Conservation (phyloP, 2,329 filamentous ascomycete species). For the Cyphellophora europaea region DNA sequence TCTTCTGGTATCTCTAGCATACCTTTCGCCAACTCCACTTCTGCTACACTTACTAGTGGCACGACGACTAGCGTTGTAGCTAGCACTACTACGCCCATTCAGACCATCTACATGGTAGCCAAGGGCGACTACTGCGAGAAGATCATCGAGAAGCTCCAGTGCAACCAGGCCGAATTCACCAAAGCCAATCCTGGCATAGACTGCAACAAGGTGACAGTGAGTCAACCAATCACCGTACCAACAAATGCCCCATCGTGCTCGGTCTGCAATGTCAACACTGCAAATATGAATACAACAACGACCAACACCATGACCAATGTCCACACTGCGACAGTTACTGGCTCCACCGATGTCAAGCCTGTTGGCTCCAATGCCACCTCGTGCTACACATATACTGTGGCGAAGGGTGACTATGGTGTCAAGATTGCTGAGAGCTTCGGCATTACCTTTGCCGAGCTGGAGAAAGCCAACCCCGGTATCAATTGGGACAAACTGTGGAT, state of each 20-base stretch:
- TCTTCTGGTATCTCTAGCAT: conserved; percentile 1
- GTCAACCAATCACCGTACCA: conserved; percentile 1
- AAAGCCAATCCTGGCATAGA: neutral
- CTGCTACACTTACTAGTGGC: conserved; percentile 1
- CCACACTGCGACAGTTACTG: conserved; percentile 1
- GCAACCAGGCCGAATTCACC: conserved; percentile 1
- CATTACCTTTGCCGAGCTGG: conserved; percentile 10
- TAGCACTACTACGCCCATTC: neutral
- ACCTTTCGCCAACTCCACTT: neutral
- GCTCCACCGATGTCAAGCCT: conserved; percentile 1
- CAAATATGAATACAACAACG: neutral
- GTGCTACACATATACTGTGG: conserved; percentile 13
- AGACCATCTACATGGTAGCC: conserved; percentile 1
- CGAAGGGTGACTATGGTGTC: conserved; percentile 14
- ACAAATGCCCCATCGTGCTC: neutral
- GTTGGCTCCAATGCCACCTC: neutral
- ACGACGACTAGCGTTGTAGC: neutral
- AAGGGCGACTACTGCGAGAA: conserved; percentile 4
- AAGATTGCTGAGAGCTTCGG: conserved; percentile 13
- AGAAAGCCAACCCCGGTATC: conserved; percentile 12
- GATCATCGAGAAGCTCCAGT: conserved; percentile 6
- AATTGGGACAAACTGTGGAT: conserved; percentile 15
- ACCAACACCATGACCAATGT: conserved; percentile 2
- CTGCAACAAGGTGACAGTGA: conserved; percentile 6
- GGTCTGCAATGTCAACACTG: neutral